Percentiles rank a stretch among this genome's conserved stretches.
phyloP scores from a whole-genome alignment of 176 grass and related monocot species.

The Cenchrus purpureus region DNA sequence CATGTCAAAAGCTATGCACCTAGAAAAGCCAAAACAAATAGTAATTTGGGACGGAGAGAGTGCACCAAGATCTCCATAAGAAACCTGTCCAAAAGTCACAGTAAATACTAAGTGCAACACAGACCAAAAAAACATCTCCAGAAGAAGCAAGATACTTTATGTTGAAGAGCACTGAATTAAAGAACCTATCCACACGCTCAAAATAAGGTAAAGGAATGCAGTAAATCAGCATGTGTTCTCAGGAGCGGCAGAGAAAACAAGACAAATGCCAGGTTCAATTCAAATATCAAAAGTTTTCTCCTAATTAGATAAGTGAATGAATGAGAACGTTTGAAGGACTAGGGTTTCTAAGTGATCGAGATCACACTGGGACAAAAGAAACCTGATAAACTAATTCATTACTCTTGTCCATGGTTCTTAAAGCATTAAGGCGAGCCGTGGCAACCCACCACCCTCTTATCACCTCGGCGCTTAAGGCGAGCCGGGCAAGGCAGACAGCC shows the following conservation, averaged over 20 bases:
- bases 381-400: slow-evolving; percentile 2
- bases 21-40: too few relatives aligned
- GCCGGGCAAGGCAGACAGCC: too few relatives aligned
- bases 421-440: too few relatives aligned
- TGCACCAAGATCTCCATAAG: neutral
- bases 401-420: neutral
- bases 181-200: slow-evolving; percentile 10
- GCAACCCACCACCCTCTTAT: too few relatives aligned
- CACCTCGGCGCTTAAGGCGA: too few relatives aligned
- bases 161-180: slow-evolving; percentile 5
- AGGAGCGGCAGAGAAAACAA: neutral
- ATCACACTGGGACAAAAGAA: neutral
- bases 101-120: slow-evolving; percentile 20
- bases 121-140: slow-evolving; percentile 13
- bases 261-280: slow-evolving; percentile 1
- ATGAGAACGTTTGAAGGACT: neutral
- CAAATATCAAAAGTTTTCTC: slow-evolving; percentile 4
- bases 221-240: neutral
- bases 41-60: neutral
- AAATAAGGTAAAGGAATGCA: slow-evolving; percentile 28
- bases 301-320: neutral
- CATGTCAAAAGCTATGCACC: too few relatives aligned
- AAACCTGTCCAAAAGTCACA: neutral
- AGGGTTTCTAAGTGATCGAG: neutral
- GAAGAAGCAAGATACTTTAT: slow-evolving; percentile 2